Base-by-base conservation (phyloP, 768 basidiomycete genomes). In the Mycena leptocephala region DNA sequence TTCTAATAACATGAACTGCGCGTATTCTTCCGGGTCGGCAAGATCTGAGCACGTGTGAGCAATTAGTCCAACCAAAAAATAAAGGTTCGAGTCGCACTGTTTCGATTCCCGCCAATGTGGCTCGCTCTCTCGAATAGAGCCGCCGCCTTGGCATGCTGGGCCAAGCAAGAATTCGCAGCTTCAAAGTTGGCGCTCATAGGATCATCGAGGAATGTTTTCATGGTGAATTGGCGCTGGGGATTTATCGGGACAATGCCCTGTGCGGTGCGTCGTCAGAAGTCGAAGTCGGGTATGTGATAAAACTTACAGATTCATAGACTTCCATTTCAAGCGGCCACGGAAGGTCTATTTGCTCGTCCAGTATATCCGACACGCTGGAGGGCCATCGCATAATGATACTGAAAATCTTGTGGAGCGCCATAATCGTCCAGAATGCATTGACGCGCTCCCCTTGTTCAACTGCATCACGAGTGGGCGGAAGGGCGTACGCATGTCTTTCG, bases 381-480 rank as follows among this genome's bases (percentile, higher is more conserved):
- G 85, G 80, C n/a, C 83, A 80, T 2, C 80, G 75, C n/a, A 85
- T 70, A 1, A 83, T 75, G 6, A 83, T 80, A 9, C 80, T 75
- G 78, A 84, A 82, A 71, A 80, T 83, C 67, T 83, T 85, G 65
- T 87, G 87, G 22, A 84, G 78, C 20, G 81, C 73, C 72, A 85
- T 83, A 14, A 84, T 78, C 18, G 80, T 75, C 88, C 88, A 88
- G 61, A 87, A 88, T 0, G 84, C 88, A 62, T 85, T 81, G 16
- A 85, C 80, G 16, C 87, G 76, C 69, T 89, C 88, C 9, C 84
- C 83, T 14, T 81, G 83, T 46, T 88, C 88, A 2, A 84, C 74
- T 5, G 64, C 76, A 37, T 87, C 85, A 20, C 78, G 41, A 2
- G 85, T 77, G 0, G 78, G 79, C 5, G 80, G 72, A 20, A 79